Conservation (phyloP, 345 rosid genomes). For the Gossypium rotundifolium region DNA sequence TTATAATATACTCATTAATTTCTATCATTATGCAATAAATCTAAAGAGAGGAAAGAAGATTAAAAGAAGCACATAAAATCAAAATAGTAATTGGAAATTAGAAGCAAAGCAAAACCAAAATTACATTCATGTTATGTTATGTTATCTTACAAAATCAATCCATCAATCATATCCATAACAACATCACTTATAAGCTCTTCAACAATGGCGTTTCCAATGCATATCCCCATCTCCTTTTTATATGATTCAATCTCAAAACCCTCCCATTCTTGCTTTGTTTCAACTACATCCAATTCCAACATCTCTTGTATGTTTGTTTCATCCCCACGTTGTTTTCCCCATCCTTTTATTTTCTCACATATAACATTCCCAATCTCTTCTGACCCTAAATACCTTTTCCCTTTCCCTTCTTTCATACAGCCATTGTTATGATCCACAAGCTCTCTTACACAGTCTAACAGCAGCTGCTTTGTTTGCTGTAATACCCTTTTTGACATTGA, state of each 20-base stretch:
- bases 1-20: no score
- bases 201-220: constrained; percentile 36
- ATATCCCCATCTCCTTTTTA: constrained; percentile 21
- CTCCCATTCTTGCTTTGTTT: constrained; percentile 30
- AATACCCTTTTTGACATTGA: constrained; percentile 26
- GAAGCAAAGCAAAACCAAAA: not conserved
- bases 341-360: constrained; percentile 25
- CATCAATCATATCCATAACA: constrained; percentile 24
- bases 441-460: constrained; percentile 48
- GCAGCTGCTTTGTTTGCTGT: constrained; percentile 45
- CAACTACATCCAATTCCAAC: constrained; percentile 21
- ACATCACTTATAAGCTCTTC: constrained; percentile 29
- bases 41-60: no score
- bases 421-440: constrained; percentile 25
- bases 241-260: constrained; percentile 9
- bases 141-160: no score
- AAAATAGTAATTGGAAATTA: not conserved
- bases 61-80: no score
- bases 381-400: constrained; percentile 1
- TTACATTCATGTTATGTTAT: not conserved
- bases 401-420: constrained; percentile 12
- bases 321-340: constrained; percentile 26
- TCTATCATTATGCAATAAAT: no score
- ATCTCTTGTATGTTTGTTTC: constrained; percentile 18
- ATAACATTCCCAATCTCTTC: constrained; percentile 31